phyloP scores from a whole-genome alignment of 495 filamentous ascomycete genomes.

The Amniculicola lignicola region DNA sequence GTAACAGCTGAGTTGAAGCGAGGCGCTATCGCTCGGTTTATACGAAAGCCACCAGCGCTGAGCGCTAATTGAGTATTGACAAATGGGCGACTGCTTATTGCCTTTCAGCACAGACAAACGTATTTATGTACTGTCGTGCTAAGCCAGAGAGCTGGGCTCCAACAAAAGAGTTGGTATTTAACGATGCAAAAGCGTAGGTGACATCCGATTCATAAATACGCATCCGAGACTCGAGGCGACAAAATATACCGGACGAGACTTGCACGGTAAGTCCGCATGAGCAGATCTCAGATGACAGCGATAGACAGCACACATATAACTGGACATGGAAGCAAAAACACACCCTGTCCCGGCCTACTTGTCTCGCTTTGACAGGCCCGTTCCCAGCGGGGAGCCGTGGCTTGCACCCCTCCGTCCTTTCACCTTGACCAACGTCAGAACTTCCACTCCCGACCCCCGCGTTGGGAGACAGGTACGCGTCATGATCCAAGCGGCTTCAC shows the following conservation, averaged over 20 bases:
- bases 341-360: not conserved
- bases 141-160: not conserved
- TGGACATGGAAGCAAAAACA: not conserved
- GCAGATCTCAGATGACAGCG: not conserved
- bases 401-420: not conserved
- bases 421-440: not conserved
- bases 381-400: constrained; percentile 28
- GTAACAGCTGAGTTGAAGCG: not conserved
- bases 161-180: not conserved
- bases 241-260: not conserved
- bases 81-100: not conserved
- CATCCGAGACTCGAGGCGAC: not conserved
- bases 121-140: not conserved
- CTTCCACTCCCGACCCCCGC: not conserved
- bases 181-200: not conserved
- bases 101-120: not conserved
- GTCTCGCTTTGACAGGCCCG: not conserved
- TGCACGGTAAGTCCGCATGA: not conserved
- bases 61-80: not conserved
- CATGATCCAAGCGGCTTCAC: no score
- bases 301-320: not conserved
- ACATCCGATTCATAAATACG: not conserved
- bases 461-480: constrained; percentile 18
- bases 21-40: not conserved
- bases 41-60: not conserved